Percentiles rank a stretch among this genome's conserved stretches.
These are phyloP conservation scores for Penicillium chermesinum DNA, from an alignment of 495 filamentous ascomycete genomes.

Conservation along the genomic window DNA sequence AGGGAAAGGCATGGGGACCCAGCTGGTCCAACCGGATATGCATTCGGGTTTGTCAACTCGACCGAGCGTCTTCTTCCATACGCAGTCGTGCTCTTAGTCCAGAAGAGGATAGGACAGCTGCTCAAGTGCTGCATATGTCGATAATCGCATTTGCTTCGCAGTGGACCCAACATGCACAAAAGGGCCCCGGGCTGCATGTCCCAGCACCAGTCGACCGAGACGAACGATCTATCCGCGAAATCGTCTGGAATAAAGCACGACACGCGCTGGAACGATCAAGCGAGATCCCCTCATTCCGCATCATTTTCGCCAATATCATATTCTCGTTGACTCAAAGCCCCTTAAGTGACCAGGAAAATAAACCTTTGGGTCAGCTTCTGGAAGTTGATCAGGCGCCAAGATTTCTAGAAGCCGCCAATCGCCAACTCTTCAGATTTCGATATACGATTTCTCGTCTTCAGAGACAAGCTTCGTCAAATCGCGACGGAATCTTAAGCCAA, in stretches of 20 bases:
- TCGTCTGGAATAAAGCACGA: slow-evolving; percentile 41
- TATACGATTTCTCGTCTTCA: slow-evolving; percentile 23
- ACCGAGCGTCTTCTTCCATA: slow-evolving; percentile 25
- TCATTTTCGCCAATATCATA: slow-evolving; percentile 44
- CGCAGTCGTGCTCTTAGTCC: slow-evolving; percentile 29
- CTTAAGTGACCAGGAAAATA: slow-evolving; percentile 13
- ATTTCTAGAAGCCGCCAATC: slow-evolving; percentile 36
- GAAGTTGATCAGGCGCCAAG: slow-evolving; percentile 36
- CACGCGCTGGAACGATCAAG: slow-evolving; percentile 30
- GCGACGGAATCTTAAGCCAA: slow-evolving; percentile 4
- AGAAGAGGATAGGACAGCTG: slow-evolving; percentile 31
- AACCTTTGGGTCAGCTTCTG: slow-evolving; percentile 23
- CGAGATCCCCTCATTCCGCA: slow-evolving; percentile 38
- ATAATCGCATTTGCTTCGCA: slow-evolving; percentile 47
- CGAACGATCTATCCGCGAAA: slow-evolving; percentile 34
- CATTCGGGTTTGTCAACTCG: slow-evolving; percentile 38
- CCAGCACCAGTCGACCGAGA: slow-evolving; percentile 2
- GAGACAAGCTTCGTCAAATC: slow-evolving; percentile 1
- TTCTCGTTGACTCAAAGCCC: slow-evolving; percentile 44
- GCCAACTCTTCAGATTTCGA: slow-evolving; percentile 28
- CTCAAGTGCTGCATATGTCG: slow-evolving; percentile 33
- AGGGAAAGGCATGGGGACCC: slow-evolving; percentile 28
- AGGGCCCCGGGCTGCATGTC: background rate
- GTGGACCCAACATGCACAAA: slow-evolving; percentile 35
- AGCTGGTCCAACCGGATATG: slow-evolving; percentile 44